Conservation (phyloP, 2,329 filamentous ascomycete species). For the Lachnellula cervina region DNA sequence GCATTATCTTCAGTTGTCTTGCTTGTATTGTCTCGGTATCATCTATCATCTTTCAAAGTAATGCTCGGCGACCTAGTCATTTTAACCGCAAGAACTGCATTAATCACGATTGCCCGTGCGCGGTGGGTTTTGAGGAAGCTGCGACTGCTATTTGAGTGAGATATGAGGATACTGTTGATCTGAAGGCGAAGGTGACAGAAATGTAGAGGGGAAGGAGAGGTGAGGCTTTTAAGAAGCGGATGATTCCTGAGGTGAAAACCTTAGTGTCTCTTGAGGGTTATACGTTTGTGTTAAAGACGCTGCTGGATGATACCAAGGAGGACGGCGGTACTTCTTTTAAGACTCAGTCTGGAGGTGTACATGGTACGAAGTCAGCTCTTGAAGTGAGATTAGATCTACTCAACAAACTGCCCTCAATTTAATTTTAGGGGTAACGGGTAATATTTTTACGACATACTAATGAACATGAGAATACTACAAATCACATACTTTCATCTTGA, state of each 20-base stretch:
- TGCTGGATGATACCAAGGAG: slow-evolving; percentile 20
- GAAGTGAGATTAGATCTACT: neutral
- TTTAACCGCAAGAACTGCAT: too few relatives aligned
- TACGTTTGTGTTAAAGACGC: slow-evolving; percentile 14
- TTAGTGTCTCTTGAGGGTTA: slow-evolving; percentile 21
- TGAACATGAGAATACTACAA: neutral
- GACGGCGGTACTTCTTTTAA: neutral
- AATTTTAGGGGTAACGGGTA: too few relatives aligned
- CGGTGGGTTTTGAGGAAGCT: too few relatives aligned
- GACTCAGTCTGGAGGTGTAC: neutral
- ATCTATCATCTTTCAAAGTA: neutral
- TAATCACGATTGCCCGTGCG: too few relatives aligned
- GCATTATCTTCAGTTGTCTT: neutral
- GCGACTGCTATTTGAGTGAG: slow-evolving; percentile 9
- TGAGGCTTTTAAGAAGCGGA: slow-evolving; percentile 5
- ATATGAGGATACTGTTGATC: neutral
- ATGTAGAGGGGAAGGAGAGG: slow-evolving; percentile 41
- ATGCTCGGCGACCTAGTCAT: too few relatives aligned
- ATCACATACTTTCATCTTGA: neutral
- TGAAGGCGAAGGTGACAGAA: neutral
- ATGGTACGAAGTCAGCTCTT: neutral
- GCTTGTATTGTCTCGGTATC: neutral
- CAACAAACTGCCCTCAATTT: too few relatives aligned
- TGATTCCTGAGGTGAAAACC: slow-evolving; percentile 15
- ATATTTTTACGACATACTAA: too few relatives aligned